Evolutionary conservation across 225 moss, liverwort and hornwort species (phyloP).

Genomic region (Pseudisothecium myosuroides): DNA sequence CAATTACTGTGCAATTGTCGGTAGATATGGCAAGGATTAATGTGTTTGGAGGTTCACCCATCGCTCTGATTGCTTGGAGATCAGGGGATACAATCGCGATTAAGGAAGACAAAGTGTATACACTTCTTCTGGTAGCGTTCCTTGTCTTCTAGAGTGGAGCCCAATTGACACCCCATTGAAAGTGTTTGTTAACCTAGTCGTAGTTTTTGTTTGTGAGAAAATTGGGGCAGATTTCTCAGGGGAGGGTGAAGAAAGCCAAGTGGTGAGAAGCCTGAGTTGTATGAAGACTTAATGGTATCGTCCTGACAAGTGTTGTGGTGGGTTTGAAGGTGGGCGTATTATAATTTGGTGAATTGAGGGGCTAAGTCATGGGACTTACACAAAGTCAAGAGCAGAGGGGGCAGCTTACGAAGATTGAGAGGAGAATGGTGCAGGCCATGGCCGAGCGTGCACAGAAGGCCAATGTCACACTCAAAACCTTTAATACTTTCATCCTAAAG

Average conservation of each 20-base stretch:
- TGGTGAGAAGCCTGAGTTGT: neutral
- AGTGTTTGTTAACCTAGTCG: neutral
- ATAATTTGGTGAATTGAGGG: neutral
- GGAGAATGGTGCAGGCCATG: slow-evolving; percentile 63
- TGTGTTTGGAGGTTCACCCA: neutral
- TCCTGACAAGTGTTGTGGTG: neutral
- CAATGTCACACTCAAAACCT: slow-evolving; percentile 49
- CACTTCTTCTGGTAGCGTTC: neutral
- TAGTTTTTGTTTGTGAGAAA: neutral
- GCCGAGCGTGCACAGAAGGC: slow-evolving; percentile 45
- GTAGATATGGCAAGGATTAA: neutral
- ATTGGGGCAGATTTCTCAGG: neutral
- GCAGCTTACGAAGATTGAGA: slow-evolving; percentile 58
- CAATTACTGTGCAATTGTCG: neutral
- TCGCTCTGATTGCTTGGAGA: neutral
- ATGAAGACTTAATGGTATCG: neutral
- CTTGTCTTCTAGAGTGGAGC: neutral
- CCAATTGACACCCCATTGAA: neutral
- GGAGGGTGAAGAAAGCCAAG: neutral
- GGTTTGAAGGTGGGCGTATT: neutral
- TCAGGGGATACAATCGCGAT: neutral
- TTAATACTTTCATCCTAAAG: slow-evolving; percentile 83
- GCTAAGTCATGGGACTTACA: slow-evolving; percentile 22
- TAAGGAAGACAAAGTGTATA: neutral
- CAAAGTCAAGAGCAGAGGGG: slow-evolving; percentile 41